Conservation (phyloP, 257 asterid species). For the Cynanchum wilfordii region DNA sequence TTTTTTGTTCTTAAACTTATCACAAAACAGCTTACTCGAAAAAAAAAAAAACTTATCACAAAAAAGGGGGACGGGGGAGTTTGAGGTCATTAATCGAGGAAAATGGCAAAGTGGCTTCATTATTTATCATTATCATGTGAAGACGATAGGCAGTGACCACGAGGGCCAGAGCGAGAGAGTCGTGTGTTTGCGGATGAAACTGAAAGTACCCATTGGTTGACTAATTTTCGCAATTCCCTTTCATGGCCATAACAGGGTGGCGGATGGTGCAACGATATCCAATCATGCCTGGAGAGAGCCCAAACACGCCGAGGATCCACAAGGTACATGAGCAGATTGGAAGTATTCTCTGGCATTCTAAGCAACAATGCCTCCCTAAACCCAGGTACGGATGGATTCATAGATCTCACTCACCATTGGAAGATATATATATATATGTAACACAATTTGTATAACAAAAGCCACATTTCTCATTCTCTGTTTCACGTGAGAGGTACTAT, state of each 20-base stretch:
- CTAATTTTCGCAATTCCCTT: neutral
- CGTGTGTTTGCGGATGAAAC: neutral
- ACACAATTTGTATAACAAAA: too few relatives aligned
- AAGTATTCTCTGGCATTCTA: constrained; percentile 67
- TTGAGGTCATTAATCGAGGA: neutral
- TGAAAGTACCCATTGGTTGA: neutral
- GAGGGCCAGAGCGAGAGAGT: neutral
- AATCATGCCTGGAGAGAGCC: constrained; percentile 73
- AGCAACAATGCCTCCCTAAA: constrained; percentile 69
- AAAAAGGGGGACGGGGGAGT: neutral
- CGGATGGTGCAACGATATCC: constrained; percentile 91
- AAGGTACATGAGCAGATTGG: constrained; percentile 52
- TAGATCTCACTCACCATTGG: neutral
- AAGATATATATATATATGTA: too few relatives aligned
- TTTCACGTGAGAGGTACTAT: constrained; percentile 26
- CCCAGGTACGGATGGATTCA: constrained; percentile 44
- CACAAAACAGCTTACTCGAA: too few relatives aligned
- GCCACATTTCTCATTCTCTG: constrained; percentile 21
- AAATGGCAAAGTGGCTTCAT: neutral
- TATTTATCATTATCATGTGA: neutral
- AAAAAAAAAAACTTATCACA: too few relatives aligned
- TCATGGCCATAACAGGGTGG: constrained; percentile 54
- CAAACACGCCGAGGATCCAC: constrained; percentile 75
- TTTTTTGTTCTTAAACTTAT: too few relatives aligned
- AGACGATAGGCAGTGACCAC: neutral